Evolutionary conservation across 2,329 filamentous ascomycete genomes (phyloP).

Genomic region (Xylariaceae sp.): DNA sequence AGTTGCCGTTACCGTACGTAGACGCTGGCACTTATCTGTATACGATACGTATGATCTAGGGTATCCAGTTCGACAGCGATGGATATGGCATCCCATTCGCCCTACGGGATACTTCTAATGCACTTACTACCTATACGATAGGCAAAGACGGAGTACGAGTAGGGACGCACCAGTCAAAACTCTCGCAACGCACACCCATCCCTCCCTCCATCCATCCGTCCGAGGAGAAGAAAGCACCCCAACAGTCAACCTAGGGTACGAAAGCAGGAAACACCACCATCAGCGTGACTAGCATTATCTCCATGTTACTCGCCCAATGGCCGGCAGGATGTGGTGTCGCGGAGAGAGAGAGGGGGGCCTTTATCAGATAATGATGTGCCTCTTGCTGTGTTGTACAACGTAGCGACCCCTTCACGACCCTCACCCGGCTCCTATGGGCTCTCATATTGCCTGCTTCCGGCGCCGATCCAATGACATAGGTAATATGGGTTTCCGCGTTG

Average conservation of each 20-base stretch:
- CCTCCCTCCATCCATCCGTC: conserved; percentile 10
- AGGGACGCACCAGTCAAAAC: conserved; percentile 7
- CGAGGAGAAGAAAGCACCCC: conserved; percentile 3
- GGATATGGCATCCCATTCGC: conserved; percentile 4
- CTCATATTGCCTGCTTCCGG: background rate
- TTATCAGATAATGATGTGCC: conserved; percentile 5
- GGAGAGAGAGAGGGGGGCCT: background rate
- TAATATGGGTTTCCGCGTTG: background rate
- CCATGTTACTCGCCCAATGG: conserved; percentile 1
- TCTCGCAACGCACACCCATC: conserved; percentile 14
- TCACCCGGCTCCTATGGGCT: conserved; percentile 10
- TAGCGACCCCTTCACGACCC: conserved; percentile 5
- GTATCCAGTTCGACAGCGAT: background rate
- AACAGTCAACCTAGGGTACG: background rate
- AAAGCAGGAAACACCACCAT: conserved; percentile 10
- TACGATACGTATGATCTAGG: too few relatives aligned
- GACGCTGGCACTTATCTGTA: conserved; percentile 10
- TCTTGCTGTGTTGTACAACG: conserved; percentile 17
- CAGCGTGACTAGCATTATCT: conserved; percentile 7
- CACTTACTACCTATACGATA: conserved; percentile 7
- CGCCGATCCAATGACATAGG: conserved; percentile 2
- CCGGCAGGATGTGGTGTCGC: conserved; percentile 6
- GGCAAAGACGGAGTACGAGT: background rate
- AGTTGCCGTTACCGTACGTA: too few relatives aligned
- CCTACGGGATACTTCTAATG: conserved; percentile 2